Conservation (phyloP, 179 eudicot species). For the Silene noctiflora region DNA sequence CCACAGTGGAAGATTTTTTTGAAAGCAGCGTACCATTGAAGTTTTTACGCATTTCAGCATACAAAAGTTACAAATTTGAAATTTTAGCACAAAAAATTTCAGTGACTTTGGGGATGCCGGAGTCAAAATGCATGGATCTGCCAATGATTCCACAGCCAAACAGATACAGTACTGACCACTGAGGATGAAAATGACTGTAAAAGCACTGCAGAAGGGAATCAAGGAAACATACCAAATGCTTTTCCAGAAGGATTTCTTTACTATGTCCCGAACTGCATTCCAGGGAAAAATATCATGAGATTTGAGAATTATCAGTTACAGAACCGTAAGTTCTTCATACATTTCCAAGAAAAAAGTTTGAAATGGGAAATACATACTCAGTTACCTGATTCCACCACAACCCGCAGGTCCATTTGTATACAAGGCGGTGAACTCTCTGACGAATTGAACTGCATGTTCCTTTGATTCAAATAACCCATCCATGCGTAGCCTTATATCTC, state of each 20-base stretch:
- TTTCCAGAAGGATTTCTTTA: conserved; percentile 73
- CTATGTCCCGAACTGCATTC: conserved; percentile 77
- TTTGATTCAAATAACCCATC: conserved; percentile 77
- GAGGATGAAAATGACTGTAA: background rate
- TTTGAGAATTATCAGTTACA: conserved; percentile 8
- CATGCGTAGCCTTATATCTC: conserved; percentile 84
- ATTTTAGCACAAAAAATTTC: no score
- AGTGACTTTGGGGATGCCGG: no score
- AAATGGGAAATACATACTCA: background rate
- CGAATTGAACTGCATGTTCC: conserved; percentile 67
- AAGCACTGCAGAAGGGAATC: conserved; percentile 7
- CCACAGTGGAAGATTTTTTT: no score
- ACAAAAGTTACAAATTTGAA: no score
- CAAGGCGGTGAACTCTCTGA: conserved; percentile 74
- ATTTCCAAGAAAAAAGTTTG: background rate
- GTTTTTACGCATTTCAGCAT: no score
- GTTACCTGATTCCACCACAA: conserved; percentile 94
- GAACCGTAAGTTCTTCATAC: background rate
- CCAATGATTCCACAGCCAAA: background rate
- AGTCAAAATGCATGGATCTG: background rate
- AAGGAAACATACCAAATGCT: conserved; percentile 50
- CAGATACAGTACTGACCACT: background rate
- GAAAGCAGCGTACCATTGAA: no score
- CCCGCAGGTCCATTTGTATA: conserved; percentile 99
- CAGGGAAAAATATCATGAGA: conserved; percentile 14